Evolutionary conservation across 2,329 filamentous ascomycete species (phyloP).

Genomic region (Lecanoromycetidae sp.): DNA sequence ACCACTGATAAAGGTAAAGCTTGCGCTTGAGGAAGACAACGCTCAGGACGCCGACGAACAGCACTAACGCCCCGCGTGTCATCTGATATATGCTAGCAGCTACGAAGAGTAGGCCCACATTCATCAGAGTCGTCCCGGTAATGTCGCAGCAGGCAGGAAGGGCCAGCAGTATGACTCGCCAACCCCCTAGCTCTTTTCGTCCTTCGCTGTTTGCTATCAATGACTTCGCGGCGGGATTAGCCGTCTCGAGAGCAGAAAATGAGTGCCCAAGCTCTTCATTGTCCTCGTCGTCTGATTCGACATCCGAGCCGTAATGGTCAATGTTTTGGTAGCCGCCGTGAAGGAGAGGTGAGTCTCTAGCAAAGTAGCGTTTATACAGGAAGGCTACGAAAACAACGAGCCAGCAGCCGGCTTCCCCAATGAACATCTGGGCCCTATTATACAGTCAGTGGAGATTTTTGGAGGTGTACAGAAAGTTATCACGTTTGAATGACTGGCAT

Average conservation of each 20-base stretch:
- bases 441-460: neutral
- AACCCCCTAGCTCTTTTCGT: slow-evolving; percentile 52
- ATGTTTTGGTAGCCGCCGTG: slow-evolving; percentile 56
- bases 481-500: slow-evolving; percentile 89
- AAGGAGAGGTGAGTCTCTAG: slow-evolving; percentile 32
- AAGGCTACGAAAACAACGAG: slow-evolving; percentile 64
- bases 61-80: slow-evolving; percentile 84
- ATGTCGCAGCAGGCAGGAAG: slow-evolving; percentile 90
- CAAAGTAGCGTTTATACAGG: slow-evolving; percentile 44
- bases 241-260: slow-evolving; percentile 33
- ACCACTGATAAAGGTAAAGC: slow-evolving; percentile 82
- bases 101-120: slow-evolving; percentile 83
- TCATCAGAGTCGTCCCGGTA: slow-evolving; percentile 91
- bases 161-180: slow-evolving; percentile 61
- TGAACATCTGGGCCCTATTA: slow-evolving; percentile 73
- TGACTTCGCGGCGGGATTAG: slow-evolving; percentile 41
- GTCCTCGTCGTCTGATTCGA: slow-evolving; percentile 35
- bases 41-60: slow-evolving; percentile 93
- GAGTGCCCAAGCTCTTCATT: slow-evolving; percentile 27
- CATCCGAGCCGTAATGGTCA: slow-evolving; percentile 34
- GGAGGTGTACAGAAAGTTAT: slow-evolving; percentile 15
- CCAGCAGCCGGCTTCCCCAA: slow-evolving; percentile 94
- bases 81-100: slow-evolving; percentile 97
- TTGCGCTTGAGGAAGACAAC: slow-evolving; percentile 75
- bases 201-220: slow-evolving; percentile 43